Conservation (phyloP, 257 asterid genomes). For the Cruciata laevipes region DNA sequence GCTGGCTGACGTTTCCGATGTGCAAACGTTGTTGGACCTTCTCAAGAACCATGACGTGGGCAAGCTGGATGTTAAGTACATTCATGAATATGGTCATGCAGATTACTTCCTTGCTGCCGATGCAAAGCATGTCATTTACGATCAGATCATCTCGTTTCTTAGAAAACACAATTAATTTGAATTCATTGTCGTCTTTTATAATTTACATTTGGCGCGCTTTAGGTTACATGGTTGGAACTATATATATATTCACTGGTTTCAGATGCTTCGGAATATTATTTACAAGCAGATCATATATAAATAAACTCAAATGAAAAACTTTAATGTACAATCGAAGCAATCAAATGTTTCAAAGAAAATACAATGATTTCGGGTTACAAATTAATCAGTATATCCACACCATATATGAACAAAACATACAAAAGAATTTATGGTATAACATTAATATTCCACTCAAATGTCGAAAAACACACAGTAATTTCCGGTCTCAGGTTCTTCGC, state of each 20-base stretch:
- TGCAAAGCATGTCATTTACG: neutral
- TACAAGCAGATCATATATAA: neutral
- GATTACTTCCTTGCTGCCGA: neutral
- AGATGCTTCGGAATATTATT: too few species aligned
- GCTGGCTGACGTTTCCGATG: neutral
- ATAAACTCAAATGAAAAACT: neutral
- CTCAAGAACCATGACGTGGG: neutral
- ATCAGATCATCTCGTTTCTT: neutral
- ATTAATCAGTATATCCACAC: neutral
- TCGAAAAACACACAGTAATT: constrained; percentile 12
- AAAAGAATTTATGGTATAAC: neutral
- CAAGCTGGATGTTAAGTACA: neutral
- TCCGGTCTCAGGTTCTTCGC: constrained; percentile 26
- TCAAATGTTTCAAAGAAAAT: neutral
- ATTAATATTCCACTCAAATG: neutral
- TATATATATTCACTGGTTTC: too few species aligned
- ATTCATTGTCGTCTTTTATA: too few species aligned
- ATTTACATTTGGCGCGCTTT: too few species aligned
- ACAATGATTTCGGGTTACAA: neutral
- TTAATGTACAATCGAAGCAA: neutral
- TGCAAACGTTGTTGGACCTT: neutral
- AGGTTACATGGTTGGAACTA: too few species aligned
- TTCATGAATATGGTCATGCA: neutral
- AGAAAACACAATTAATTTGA: neutral
- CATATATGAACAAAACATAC: neutral